phyloP scores from a whole-genome alignment of 2,329 filamentous ascomycete species.

The Helotiales sp. region DNA sequence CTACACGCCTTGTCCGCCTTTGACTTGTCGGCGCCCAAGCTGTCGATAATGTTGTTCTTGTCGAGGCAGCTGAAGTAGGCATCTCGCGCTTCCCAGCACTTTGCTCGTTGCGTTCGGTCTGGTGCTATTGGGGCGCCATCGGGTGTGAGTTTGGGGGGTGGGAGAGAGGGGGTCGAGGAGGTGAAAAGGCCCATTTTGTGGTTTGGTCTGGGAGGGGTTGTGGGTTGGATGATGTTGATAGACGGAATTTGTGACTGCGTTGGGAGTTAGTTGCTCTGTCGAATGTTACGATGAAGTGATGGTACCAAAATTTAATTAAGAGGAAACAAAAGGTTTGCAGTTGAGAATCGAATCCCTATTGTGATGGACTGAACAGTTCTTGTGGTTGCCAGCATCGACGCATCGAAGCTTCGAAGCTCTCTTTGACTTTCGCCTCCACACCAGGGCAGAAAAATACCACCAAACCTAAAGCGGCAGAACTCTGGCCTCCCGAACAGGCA shows the following conservation, averaged over 20 bases:
- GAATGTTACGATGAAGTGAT: too few relatives aligned
- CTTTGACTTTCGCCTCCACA: not conserved
- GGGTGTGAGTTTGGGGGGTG: conserved; percentile 52
- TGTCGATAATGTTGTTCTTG: conserved; percentile 78
- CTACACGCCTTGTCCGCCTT: conserved; percentile 63
- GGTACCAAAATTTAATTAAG: too few relatives aligned
- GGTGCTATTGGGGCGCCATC: conserved; percentile 76
- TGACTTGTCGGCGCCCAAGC: conserved; percentile 58
- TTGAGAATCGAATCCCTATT: not conserved
- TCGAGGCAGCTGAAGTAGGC: conserved; percentile 88
- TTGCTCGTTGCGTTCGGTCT: conserved; percentile 78
- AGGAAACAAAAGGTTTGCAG: too few relatives aligned
- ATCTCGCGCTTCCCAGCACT: conserved; percentile 92
- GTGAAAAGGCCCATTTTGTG: conserved; percentile 57
- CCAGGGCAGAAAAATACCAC: conserved; percentile 27
- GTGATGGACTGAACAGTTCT: too few relatives aligned
- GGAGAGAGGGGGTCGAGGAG: conserved; percentile 39
- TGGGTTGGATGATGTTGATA: not conserved
- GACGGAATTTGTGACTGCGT: not conserved
- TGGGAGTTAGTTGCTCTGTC: not conserved
- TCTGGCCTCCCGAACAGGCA: conserved; percentile 17
- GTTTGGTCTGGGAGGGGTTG: not conserved
- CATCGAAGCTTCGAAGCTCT: conserved; percentile 7
- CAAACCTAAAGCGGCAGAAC: conserved; percentile 15
- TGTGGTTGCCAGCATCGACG: too few relatives aligned